phyloP scores from a whole-genome alignment of 371 early-diverging fungal species.

The Mortierella sp. region DNA sequence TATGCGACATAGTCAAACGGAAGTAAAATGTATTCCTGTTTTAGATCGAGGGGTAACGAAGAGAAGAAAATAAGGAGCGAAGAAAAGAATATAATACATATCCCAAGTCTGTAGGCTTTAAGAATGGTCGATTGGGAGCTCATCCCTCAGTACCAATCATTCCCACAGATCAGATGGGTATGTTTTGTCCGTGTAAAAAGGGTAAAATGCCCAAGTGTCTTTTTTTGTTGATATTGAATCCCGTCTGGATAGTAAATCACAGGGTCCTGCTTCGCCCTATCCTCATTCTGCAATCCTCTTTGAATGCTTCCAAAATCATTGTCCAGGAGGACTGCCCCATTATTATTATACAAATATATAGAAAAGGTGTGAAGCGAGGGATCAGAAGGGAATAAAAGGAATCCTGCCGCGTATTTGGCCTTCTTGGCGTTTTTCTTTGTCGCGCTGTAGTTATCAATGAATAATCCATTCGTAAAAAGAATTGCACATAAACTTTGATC shows the following conservation, averaged over 20 bases:
- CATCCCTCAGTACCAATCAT: background rate
- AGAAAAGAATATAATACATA: background rate
- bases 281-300: background rate
- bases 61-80: conserved; percentile 3
- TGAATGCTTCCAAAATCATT: background rate
- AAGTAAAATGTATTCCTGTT: background rate
- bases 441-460: background rate
- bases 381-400: background rate
- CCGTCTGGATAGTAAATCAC: background rate
- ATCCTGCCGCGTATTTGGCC: background rate
- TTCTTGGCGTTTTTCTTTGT: background rate
- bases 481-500: no score
- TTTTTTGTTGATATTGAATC: no score
- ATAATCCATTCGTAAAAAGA: no score
- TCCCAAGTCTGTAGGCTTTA: background rate
- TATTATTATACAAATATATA: background rate
- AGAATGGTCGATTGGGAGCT: background rate
- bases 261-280: background rate
- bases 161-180: background rate
- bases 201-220: no score
- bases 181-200: no score
- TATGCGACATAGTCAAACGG: background rate
- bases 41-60: conserved; percentile 3
- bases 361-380: background rate
- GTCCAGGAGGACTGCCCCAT: conserved; percentile 1